A percentile compares a stretch with the other conserved stretches of the same genome.
phyloP scores from a whole-genome alignment of 345 rosid species.

The Geranium brycei region DNA sequence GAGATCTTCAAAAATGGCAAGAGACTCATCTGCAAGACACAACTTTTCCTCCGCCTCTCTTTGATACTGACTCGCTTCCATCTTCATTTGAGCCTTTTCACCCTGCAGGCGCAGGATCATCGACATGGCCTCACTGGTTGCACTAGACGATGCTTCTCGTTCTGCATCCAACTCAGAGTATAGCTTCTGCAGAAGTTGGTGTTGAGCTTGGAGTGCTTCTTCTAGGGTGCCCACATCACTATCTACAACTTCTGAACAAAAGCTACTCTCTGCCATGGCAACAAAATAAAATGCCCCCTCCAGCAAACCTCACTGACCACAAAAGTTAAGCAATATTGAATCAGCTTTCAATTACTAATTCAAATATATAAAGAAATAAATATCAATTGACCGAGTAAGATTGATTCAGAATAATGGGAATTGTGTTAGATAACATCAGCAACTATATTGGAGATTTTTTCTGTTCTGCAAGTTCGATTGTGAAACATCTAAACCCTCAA shows the following conservation, averaged over 20 bases:
- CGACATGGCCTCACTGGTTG: constrained; percentile 69
- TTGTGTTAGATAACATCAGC: background rate
- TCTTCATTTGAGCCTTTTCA: constrained; percentile 56
- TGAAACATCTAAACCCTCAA: background rate
- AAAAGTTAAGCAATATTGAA: background rate
- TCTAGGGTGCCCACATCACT: constrained; percentile 27
- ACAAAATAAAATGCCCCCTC: background rate
- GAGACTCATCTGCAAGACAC: constrained; percentile 65
- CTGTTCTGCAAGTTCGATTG: background rate
- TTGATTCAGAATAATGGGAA: no score
- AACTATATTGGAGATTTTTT: background rate
- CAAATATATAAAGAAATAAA: background rate
- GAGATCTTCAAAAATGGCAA: constrained; percentile 57
- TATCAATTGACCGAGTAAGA: no score
- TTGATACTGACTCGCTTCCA: constrained; percentile 88
- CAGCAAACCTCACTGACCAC: background rate
- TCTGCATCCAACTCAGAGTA: constrained; percentile 61
- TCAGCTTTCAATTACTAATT: background rate
- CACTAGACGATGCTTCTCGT: constrained; percentile 66
- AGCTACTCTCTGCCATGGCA: constrained; percentile 31
- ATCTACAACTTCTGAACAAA: constrained; percentile 22
- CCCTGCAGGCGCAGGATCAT: constrained; percentile 84
- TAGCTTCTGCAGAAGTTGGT: constrained; percentile 68
- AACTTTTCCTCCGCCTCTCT: constrained; percentile 78
- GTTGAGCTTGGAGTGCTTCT: constrained; percentile 57